A percentile compares a stretch with the other conserved stretches of the same genome.
phyloP scores from a whole-genome alignment of 768 basidiomycete species.

The Leccinum ochraceum region DNA sequence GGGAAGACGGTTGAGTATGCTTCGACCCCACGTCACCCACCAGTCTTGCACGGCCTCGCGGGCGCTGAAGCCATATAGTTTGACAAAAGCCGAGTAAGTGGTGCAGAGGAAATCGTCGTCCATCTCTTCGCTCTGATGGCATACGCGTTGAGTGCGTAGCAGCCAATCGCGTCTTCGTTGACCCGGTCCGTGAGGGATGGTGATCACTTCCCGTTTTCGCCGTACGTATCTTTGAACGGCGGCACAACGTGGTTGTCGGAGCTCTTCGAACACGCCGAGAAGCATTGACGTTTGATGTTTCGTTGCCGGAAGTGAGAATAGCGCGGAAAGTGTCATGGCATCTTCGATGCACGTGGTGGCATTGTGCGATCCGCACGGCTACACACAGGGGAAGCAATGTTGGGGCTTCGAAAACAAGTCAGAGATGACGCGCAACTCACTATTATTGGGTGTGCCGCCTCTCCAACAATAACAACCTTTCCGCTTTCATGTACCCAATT shows the following conservation, averaged over 20 bases:
- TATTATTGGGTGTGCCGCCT: slow-evolving; percentile 58
- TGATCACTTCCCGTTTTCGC: slow-evolving; percentile 44
- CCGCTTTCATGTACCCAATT: slow-evolving; percentile 52
- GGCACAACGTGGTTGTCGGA: slow-evolving; percentile 50
- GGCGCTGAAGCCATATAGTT: slow-evolving; percentile 49
- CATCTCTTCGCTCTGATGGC: slow-evolving; percentile 39
- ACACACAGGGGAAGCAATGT: neutral
- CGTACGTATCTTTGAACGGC: slow-evolving; percentile 43
- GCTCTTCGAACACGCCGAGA: slow-evolving; percentile 56
- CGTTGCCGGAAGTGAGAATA: slow-evolving; percentile 52
- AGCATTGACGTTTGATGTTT: slow-evolving; percentile 48
- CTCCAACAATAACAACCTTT: slow-evolving; percentile 53
- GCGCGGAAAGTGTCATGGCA: slow-evolving; percentile 55
- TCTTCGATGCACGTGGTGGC: slow-evolving; percentile 56
- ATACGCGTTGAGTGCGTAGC: slow-evolving; percentile 29
- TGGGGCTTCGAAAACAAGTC: neutral
- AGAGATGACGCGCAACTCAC: slow-evolving; percentile 28
- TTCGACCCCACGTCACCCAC: slow-evolving; percentile 56
- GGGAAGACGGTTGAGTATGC: slow-evolving; percentile 7
- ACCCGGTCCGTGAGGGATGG: slow-evolving; percentile 42
- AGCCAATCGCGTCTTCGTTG: slow-evolving; percentile 47
- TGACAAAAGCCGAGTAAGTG: slow-evolving; percentile 52
- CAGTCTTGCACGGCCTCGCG: slow-evolving; percentile 59
- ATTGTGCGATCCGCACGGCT: slow-evolving; percentile 55
- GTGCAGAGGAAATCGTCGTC: slow-evolving; percentile 41